These are phyloP conservation scores for Purshia tridentata DNA, from an alignment of 306 rosid genomes.

Conservation along the genomic window DNA sequence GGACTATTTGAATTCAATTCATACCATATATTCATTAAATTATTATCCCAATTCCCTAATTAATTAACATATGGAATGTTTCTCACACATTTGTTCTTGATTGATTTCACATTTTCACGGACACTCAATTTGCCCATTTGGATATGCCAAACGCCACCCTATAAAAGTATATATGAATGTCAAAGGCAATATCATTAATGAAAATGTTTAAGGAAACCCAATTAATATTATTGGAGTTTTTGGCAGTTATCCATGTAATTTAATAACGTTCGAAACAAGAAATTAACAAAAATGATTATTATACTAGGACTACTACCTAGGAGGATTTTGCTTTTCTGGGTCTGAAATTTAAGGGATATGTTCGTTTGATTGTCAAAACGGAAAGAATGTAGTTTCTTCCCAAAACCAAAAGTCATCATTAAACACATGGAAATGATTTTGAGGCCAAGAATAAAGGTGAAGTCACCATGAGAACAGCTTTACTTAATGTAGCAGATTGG, in stretches of 20 bases:
- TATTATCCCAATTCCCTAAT: not conserved
- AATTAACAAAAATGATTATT: not conserved
- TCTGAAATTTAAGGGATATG: not conserved
- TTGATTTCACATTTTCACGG: not conserved
- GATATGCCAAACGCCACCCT: not conserved
- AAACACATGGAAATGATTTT: too few species aligned
- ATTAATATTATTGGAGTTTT: not conserved
- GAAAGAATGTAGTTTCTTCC: not conserved
- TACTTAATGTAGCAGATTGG: not conserved
- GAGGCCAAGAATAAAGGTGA: not conserved
- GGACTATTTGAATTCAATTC: not conserved
- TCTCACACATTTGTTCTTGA: not conserved
- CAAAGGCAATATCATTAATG: not conserved
- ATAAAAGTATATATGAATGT: not conserved
- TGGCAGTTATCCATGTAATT: not conserved
- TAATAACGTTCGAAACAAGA: not conserved
- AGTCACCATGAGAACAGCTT: not conserved
- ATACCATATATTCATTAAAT: not conserved
- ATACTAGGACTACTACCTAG: not conserved
- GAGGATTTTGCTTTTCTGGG: not conserved
- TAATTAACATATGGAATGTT: not conserved
- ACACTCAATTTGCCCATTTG: not conserved
- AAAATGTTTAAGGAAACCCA: not conserved
- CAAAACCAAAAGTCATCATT: too few species aligned
- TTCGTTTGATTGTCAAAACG: not conserved